Base-by-base conservation (phyloP, 129 eudicot genomes). In the Flaveria trinervia region DNA sequence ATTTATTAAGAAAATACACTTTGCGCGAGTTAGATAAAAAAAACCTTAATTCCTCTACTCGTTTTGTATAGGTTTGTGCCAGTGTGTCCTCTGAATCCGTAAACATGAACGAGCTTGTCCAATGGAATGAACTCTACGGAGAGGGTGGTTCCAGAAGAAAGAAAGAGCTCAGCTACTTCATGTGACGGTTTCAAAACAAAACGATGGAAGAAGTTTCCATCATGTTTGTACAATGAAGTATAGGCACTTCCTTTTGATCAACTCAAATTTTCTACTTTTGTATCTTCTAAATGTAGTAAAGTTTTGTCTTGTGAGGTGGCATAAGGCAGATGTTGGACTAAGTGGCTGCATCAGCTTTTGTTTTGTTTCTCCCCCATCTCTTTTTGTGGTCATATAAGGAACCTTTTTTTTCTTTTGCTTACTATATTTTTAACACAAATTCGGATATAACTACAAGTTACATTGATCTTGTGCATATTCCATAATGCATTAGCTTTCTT, bases 61-160 rank as follows among this genome's bases (percentile, higher is more conserved):
- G 2, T 30, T 50, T 20, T 11, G 70, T 14, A 55, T 79, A 92
- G 98, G 98, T 92, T 67, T 92, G 96, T 80, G 96, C 98, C 2
- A 89, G 98, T 18, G 96, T 90, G 9, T 88, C 98, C 15, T 84
- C 90, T 0, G 98, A 92, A 79, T 88, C 96, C 9, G 87, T 73
- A 56, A 92, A 88, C 83, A 92, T 92, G 96, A 88, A 85, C 5
- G 93, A 88, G 88, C 94, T 92, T 45, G 78, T 86, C 65, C 92
- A 92, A 72, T 92, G 98, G 98, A 92, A 92, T 46, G 98, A 89
- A 51, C 87, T 88, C 10, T 92, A 92, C 68, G 98, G 98, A 1
- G 98, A 92, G 64, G 98, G 98, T 50, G 98, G 98, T 20, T 92
- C 96, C 0, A 83, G 98, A 78, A 88, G 78, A 85, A 88, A 83